These are phyloP conservation scores for Andalucia godoyi DNA, from an alignment of 78 protist species.

Conservation along the genomic window DNA sequence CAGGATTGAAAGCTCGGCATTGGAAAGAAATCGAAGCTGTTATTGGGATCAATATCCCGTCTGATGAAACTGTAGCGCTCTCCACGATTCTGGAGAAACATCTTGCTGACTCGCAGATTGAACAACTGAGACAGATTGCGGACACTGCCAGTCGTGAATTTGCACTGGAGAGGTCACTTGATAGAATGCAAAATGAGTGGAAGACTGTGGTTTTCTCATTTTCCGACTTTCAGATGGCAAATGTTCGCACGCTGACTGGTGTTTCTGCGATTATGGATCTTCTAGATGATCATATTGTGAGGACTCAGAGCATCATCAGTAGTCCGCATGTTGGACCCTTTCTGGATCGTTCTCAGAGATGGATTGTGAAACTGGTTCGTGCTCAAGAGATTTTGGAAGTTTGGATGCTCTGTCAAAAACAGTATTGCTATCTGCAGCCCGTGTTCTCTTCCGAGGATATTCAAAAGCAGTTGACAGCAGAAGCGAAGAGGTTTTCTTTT, in stretches of 20 bases:
- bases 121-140: neutral
- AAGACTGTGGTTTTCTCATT: neutral
- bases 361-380: slow-evolving; percentile 11
- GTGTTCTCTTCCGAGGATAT: slow-evolving; percentile 36
- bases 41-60: slow-evolving; percentile 7
- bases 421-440: slow-evolving; percentile 44
- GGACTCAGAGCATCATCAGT: slow-evolving; percentile 37
- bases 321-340: slow-evolving; percentile 22
- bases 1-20: slow-evolving; percentile 46
- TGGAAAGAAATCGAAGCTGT: slow-evolving; percentile 23
- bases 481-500: slow-evolving; percentile 14
- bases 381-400: slow-evolving; percentile 25
- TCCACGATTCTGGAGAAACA: neutral
- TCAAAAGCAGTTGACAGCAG: slow-evolving; percentile 31
- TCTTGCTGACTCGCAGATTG: neutral
- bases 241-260: neutral
- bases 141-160: slow-evolving; percentile 33
- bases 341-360: neutral
- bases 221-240: too few species aligned
- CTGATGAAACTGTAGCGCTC: neutral
- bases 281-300: slow-evolving; percentile 39
- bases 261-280: neutral
- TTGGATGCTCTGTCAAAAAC: slow-evolving; percentile 16
- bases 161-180: slow-evolving; percentile 29
- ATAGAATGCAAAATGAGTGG: slow-evolving; percentile 42